Base-by-base conservation (phyloP, 2,329 filamentous ascomycete species). In the Colletotrichum sidae region DNA sequence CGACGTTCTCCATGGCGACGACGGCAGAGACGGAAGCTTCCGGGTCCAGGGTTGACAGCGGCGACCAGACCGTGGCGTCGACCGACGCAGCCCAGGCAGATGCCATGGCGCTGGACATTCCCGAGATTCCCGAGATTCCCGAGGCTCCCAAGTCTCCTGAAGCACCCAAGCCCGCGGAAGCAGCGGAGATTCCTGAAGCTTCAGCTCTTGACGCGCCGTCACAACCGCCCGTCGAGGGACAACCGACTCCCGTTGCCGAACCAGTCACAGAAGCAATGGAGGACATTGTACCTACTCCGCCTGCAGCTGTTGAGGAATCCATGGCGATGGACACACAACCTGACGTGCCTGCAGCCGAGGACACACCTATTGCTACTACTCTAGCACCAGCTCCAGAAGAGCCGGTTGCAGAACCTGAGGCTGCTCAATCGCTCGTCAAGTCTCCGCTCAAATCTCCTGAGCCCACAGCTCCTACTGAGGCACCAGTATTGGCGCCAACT, bases 1-100 rank as follows among this genome's bases (percentile, higher is more conserved):
- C 62, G 10, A 62, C 57, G 9, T 65, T 65, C 15, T 65, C 62
- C 2, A 33, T 65, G 37, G 62, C 62, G n/a, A 65, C 62, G 8
- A 65, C 62, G 8, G 62, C 62, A 17, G 62, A 65, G 34, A 65
- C 62, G 5, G 62, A 65, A 50, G 58, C 34, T 34, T 65, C 62
- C 3, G 62, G 62, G 1, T 56, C 58, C 6, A 65, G 62, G 35
- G 25, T 56, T 37, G 62, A 62, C 10, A 61, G 57, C 13, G 52
- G 51, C 5, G 62, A 65, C 13, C 62, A 65, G 38, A 62, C 57
- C 2, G 39, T 62, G 34, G 58, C 52, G 8, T 65, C 62, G 11
- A 56, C 52, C 2, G 57, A 65, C 2, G 57, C 62, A 46, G n/a
- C 46, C 4, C 51, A 12, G 17, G 42, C 45, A 37, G 62, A 62